These are phyloP conservation scores for Tetrahymena thermophila DNA, from an alignment of 73 alveolate genomes.

Conservation along the genomic window DNA sequence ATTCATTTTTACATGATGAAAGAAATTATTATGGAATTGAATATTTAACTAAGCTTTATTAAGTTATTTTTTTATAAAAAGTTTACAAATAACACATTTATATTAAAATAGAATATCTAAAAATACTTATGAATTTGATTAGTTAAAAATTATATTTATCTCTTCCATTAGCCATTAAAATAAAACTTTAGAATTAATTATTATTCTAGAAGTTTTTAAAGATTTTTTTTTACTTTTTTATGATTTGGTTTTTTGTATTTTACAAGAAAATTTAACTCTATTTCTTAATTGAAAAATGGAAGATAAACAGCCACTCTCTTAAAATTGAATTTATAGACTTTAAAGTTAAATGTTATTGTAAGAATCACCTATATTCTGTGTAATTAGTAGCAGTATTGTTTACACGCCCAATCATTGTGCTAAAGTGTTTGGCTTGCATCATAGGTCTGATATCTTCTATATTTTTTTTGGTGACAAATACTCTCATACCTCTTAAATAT, in stretches of 20 bases:
- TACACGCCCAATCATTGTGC: conserved; percentile 10
- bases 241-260: too few relatives aligned
- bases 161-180: background rate
- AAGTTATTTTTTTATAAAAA: too few relatives aligned
- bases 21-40: too few relatives aligned
- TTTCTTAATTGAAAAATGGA: background rate
- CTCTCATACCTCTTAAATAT: conserved; percentile 30
- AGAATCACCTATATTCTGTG: background rate
- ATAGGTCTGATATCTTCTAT: conserved; percentile 38
- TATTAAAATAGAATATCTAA: background rate
- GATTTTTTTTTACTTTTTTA: background rate
- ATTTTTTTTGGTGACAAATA: conserved; percentile 2
- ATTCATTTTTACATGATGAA: too few relatives aligned
- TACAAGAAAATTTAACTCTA: background rate
- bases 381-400: conserved; percentile 4
- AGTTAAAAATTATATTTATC: background rate
- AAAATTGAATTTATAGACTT: background rate
- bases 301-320: background rate
- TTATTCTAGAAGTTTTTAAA: background rate
- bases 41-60: too few relatives aligned
- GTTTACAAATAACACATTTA: background rate
- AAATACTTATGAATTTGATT: too few relatives aligned
- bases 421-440: conserved; percentile 16
- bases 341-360: background rate
- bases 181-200: background rate